Evolutionary conservation across 2,329 filamentous ascomycete species (phyloP).

Genomic region (Verticillium klebahnii): DNA sequence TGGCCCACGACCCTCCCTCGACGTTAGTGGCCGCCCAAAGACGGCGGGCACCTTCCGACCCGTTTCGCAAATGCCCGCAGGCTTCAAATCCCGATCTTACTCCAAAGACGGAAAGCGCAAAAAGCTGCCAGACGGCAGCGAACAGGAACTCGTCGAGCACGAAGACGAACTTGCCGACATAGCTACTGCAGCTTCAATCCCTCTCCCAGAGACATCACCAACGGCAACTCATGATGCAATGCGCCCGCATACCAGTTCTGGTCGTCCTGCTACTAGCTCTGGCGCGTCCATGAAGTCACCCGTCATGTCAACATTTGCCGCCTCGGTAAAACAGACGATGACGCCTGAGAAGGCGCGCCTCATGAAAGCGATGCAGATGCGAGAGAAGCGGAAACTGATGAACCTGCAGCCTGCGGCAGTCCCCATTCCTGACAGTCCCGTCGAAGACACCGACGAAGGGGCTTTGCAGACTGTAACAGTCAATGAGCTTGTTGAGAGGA

Average conservation of each 20-base stretch:
- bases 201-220: slow-evolving; percentile 9
- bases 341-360: slow-evolving; percentile 86
- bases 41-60: slow-evolving; percentile 58
- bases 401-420: slow-evolving; percentile 22
- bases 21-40: slow-evolving; percentile 56
- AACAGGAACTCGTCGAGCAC: slow-evolving; percentile 21
- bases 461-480: slow-evolving; percentile 8
- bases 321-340: slow-evolving; percentile 48
- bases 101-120: slow-evolving; percentile 52
- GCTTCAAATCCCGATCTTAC: slow-evolving; percentile 61
- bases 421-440: slow-evolving; percentile 18
- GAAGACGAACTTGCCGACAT: slow-evolving; percentile 26
- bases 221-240: slow-evolving; percentile 16
- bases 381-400: slow-evolving; percentile 69
- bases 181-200: slow-evolving; percentile 16
- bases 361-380: slow-evolving; percentile 89
- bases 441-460: slow-evolving; percentile 12
- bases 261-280: slow-evolving; percentile 40
- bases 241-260: slow-evolving; percentile 28
- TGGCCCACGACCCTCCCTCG: slow-evolving; percentile 75
- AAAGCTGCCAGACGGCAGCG: slow-evolving; percentile 23
- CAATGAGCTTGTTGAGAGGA: slow-evolving; percentile 3
- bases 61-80: slow-evolving; percentile 73
- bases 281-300: slow-evolving; percentile 36
- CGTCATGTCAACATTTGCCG: slow-evolving; percentile 34